Base-by-base conservation (phyloP, 2,329 filamentous ascomycete species). In the Fusarium sp. region DNA sequence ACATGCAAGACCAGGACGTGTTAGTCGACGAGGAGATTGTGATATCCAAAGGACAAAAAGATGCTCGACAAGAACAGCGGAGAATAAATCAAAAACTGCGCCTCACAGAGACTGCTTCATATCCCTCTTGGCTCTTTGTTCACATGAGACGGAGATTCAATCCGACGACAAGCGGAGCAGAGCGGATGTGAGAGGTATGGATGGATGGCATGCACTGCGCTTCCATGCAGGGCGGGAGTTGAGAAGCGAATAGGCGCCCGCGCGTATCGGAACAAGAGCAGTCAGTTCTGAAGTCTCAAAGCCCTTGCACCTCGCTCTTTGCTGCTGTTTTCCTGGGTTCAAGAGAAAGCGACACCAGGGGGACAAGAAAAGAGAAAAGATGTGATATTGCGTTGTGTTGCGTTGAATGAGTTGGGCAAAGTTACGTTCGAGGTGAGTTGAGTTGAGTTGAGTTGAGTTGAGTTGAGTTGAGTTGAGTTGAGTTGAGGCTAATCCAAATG, bases 211-310 rank as follows among this genome's bases (percentile, higher is more conserved):
- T 62, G 33, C 39, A 58, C 39, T 68, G 65, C 65, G 68, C 68
- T 72, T 62, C 63, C 47, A 67, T 66, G 59, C 51, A 69, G 45
- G 42, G 35, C 42, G 61, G 51, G 56, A 71, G 45, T 35, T 54
- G 52, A 55, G 66, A 66, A 66, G 68, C 66, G 68, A 70, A 70
- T 70, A 70, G 67, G 48, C 68, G 66, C 67, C 68, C 66, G 68
- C 66, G 67, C 60, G 68, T 70, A 70, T 69, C 38, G 28, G 64
- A 49, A 59, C 24, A 48, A 28, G 59, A 47, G 47, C 39, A 48
- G 67, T 38, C 35, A 56, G 38, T n/a, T 47, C n/a, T 51, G 33
- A 31, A 36, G 62, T 56, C 45, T 52, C 35, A 52, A 62, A 26
- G 39, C 39, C 22, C 31, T 69, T 63, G 42, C 20, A 38, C 45